Conservation (phyloP, 495 filamentous ascomycete genomes). For the Daldinia caldariorum region DNA sequence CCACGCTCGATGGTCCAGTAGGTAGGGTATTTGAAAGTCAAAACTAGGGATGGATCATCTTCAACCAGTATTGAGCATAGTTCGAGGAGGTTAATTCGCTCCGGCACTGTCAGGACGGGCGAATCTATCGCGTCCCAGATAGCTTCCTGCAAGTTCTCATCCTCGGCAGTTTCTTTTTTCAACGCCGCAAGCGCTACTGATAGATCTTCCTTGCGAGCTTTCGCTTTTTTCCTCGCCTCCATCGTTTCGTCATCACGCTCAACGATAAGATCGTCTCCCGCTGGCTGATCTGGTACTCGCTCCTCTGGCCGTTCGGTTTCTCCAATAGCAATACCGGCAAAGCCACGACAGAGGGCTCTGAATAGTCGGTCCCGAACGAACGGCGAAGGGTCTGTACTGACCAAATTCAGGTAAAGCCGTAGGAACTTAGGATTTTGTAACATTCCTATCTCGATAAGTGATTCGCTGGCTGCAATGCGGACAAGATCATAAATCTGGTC, state of each 20-base stretch:
- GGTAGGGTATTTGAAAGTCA: conserved; percentile 74
- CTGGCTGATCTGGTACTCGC: conserved; percentile 43
- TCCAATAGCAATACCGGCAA: conserved; percentile 85
- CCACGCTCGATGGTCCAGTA: conserved; percentile 72
- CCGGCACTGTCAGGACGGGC: conserved; percentile 68
- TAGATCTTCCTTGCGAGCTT: conserved; percentile 79
- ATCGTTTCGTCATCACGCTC: conserved; percentile 72
- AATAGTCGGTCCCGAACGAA: conserved; percentile 78
- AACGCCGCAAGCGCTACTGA: conserved; percentile 78
- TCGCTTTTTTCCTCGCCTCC: conserved; percentile 71
- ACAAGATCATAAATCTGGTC: conserved; percentile 81
- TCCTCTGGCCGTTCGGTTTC: conserved; percentile 54
- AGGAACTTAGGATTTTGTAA: conserved; percentile 69
- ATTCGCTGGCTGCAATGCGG: conserved; percentile 83
- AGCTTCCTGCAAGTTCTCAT: conserved; percentile 70
- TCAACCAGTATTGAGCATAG: conserved; percentile 80
- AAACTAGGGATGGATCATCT: conserved; percentile 66
- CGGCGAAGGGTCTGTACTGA: conserved; percentile 82
- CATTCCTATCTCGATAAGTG: conserved; percentile 80
- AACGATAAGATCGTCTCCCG: conserved; percentile 74
- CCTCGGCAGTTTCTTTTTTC: conserved; percentile 72
- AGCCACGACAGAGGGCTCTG: conserved; percentile 70
- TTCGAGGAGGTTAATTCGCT: conserved; percentile 80
- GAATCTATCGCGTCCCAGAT: conserved; percentile 84
- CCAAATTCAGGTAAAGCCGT: conserved; percentile 72